Conservation (phyloP, 768 basidiomycete species). For the Pulveroboletus sp. region DNA sequence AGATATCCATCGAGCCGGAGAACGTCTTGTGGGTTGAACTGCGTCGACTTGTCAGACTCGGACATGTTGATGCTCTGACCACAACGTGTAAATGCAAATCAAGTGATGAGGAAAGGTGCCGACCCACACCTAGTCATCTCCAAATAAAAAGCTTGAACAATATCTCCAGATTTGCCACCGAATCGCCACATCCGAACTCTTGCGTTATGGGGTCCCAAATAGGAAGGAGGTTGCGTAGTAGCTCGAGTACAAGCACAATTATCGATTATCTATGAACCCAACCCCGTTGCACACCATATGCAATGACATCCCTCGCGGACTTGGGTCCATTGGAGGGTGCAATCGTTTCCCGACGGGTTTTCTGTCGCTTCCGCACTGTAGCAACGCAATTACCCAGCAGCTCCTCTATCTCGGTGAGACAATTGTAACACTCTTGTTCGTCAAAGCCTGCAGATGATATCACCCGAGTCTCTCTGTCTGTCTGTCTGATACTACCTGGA, state of each 20-base stretch:
- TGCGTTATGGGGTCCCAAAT: constrained; percentile 3
- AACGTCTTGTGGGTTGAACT: constrained; percentile 54
- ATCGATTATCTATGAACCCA: constrained; percentile 46
- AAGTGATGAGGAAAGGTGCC: constrained; percentile 2
- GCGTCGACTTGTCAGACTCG: constrained; percentile 43
- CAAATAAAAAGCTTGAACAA: neutral
- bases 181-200: neutral
- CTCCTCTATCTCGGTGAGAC: constrained; percentile 61
- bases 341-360: constrained; percentile 35
- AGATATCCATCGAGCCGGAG: constrained; percentile 69
- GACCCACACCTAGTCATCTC: constrained; percentile 5
- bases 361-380: constrained; percentile 30
- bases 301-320: constrained; percentile 61
- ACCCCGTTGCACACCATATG: constrained; percentile 54
- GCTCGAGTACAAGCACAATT: neutral
- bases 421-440: constrained; percentile 67
- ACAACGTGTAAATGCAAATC: neutral
- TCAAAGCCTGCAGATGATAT: constrained; percentile 40
- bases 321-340: constrained; percentile 15
- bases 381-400: constrained; percentile 49
- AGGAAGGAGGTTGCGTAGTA: too few relatives aligned
- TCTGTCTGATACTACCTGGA: constrained; percentile 43
- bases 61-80: constrained; percentile 30
- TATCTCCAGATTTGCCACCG: too few relatives aligned
- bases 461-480: constrained; percentile 9